Percentiles rank a stretch among this genome's conserved stretches.
These are phyloP conservation scores for Arabidopsis arenosa DNA, from an alignment of 345 rosid genomes.

Conservation along the genomic window DNA sequence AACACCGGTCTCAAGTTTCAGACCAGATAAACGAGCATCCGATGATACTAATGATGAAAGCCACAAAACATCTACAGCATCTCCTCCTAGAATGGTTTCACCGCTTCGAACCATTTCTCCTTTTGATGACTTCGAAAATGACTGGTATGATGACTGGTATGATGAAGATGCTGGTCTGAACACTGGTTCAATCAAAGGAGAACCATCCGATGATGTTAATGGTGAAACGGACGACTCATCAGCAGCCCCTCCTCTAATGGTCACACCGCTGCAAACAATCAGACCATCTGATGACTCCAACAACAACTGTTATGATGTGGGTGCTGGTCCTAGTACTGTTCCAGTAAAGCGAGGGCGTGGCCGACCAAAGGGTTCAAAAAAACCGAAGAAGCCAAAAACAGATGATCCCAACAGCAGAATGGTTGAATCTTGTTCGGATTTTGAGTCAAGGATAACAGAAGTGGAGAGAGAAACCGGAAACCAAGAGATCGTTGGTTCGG, in stretches of 20 bases:
- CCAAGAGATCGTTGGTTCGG: slow-evolving; percentile 43
- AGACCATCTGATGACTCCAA: background rate
- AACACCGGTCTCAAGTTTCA: background rate
- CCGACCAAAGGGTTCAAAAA: no score
- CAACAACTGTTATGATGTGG: background rate
- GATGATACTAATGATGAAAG: no score
- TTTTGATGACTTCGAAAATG: background rate
- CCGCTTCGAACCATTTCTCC: background rate
- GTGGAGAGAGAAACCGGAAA: slow-evolving; percentile 50
- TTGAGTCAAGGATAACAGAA: slow-evolving; percentile 30
- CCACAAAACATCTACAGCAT: no score
- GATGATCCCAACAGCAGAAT: background rate
- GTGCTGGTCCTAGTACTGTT: background rate
- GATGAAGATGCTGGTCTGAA: no score
- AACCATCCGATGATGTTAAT: no score
- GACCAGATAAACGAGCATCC: background rate
- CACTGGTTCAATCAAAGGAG: no score
- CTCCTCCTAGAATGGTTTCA: no score
- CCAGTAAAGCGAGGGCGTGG: background rate
- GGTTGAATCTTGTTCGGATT: background rate
- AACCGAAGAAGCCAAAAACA: no score
- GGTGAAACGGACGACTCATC: background rate
- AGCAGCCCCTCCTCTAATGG: background rate
- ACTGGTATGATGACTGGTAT: no score
- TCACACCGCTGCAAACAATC: background rate